phyloP scores from a whole-genome alignment of 768 basidiomycete genomes.

The Agaricus subrufescens region DNA sequence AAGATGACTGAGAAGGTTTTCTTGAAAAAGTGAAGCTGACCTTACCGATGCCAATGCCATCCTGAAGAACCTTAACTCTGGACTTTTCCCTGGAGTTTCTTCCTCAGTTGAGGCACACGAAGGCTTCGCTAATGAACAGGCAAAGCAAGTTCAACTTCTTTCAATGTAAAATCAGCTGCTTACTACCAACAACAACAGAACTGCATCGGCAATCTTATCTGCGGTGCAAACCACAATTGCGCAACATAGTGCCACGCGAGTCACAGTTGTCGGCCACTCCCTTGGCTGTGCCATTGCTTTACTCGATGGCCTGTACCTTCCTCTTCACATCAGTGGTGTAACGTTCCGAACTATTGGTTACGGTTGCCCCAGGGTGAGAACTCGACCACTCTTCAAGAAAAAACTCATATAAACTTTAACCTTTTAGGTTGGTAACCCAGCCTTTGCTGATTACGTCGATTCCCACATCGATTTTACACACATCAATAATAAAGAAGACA shows the following conservation, averaged over 20 bases:
- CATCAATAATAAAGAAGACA: conserved; percentile 42
- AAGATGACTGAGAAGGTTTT: neutral
- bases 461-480: conserved; percentile 39
- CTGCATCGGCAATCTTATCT: conserved; percentile 34
- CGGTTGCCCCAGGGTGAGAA: conserved; percentile 25
- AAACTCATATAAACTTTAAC: too few species aligned
- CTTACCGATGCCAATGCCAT: conserved; percentile 34
- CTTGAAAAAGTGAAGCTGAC: conserved; percentile 25
- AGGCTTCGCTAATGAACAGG: conserved; percentile 39
- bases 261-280: conserved; percentile 41
- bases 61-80: conserved; percentile 25
- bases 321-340: conserved; percentile 9
- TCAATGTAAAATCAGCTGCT: neutral
- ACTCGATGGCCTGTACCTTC: conserved; percentile 4
- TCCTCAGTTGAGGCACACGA: conserved; percentile 34
- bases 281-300: conserved; percentile 24
- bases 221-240: conserved; percentile 33
- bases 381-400: neutral
- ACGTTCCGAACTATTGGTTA: conserved; percentile 12
- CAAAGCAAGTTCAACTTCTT: conserved; percentile 22
- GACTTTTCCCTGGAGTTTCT: conserved; percentile 40
- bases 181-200: conserved; percentile 21
- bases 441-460: conserved; percentile 55
- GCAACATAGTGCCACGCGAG: conserved; percentile 23
- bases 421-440: conserved; percentile 43